Percentiles rank a stretch among this genome's conserved stretches.
phyloP scores from a whole-genome alignment of 306 rosid species.

The Prunus campanulata region DNA sequence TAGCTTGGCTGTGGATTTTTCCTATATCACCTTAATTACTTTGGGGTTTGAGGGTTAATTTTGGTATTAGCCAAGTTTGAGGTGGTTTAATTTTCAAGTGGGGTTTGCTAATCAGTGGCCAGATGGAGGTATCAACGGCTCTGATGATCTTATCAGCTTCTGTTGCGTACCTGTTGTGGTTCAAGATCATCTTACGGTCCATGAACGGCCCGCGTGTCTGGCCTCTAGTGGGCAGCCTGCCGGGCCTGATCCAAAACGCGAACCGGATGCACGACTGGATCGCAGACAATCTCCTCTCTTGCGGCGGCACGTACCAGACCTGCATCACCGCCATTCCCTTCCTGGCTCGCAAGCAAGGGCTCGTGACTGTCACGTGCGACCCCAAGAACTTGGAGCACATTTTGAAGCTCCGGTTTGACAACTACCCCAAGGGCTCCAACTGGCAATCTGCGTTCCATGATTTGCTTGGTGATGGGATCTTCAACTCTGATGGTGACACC shows the following conservation, averaged over 20 bases:
- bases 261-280: conserved; percentile 95
- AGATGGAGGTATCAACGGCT: conserved; percentile 60
- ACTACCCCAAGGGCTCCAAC: conserved; percentile 87
- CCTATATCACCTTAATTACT: neutral
- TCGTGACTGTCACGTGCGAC: conserved; percentile 90
- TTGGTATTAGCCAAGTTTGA: neutral
- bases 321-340: conserved; percentile 66
- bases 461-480: conserved; percentile 78
- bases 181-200: conserved; percentile 36
- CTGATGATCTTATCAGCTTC: conserved; percentile 43
- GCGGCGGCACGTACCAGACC: conserved; percentile 93
- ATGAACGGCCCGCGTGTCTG: conserved; percentile 88
- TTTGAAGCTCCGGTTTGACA: conserved; percentile 73
- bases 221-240: conserved; percentile 85
- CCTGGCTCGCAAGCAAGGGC: conserved; percentile 63
- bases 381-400: conserved; percentile 85
- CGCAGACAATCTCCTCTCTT: conserved; percentile 63
- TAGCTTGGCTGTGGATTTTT: neutral
- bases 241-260: conserved; percentile 60
- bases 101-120: conserved; percentile 6
- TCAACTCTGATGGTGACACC: conserved; percentile 84
- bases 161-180: conserved; percentile 71
- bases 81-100: neutral
- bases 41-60: neutral
- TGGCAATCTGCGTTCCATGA: conserved; percentile 89